phyloP scores from a whole-genome alignment of 2,329 filamentous ascomycete species.

The Alternaria hordeiaustralica region DNA sequence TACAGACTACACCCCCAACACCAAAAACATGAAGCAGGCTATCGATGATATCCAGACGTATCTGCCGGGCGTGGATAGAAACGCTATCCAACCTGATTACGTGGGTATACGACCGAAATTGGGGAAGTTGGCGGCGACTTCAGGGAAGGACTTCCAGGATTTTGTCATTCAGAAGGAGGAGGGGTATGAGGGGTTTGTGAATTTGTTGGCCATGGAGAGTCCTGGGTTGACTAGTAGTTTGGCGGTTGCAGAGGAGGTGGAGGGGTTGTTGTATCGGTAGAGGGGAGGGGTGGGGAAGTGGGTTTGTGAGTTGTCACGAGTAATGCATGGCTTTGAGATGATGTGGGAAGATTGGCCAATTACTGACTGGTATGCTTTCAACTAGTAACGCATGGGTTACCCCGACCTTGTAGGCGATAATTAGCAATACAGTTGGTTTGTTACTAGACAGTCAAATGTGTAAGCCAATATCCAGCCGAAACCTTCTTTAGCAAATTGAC shows the following conservation, averaged over 20 bases:
- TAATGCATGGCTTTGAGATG: too few species aligned
- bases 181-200: conserved; percentile 82
- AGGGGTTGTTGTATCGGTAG: conserved; percentile 58
- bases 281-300: too few species aligned
- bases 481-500: neutral
- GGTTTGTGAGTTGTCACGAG: fast-evolving
- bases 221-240: conserved; percentile 86
- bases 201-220: conserved; percentile 91
- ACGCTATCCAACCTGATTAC: conserved; percentile 78
- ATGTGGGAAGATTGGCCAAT: neutral
- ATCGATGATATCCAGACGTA: conserved; percentile 78
- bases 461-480: neutral
- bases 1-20: conserved; percentile 71
- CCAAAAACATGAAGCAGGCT: conserved; percentile 68
- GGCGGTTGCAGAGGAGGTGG: conserved; percentile 83
- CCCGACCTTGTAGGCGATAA: neutral
- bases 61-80: conserved; percentile 73
- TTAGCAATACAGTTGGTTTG: neutral
- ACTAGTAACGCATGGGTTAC: neutral
- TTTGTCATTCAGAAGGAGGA: conserved; percentile 82
- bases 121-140: conserved; percentile 65
- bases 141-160: conserved; percentile 75
- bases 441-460: neutral
- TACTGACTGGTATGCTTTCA: neutral
- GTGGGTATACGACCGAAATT: conserved; percentile 92